A percentile compares a stretch with the other conserved stretches of the same genome.
These are phyloP conservation scores for Cyathus striatus DNA, from an alignment of 768 basidiomycete species.

Conservation along the genomic window DNA sequence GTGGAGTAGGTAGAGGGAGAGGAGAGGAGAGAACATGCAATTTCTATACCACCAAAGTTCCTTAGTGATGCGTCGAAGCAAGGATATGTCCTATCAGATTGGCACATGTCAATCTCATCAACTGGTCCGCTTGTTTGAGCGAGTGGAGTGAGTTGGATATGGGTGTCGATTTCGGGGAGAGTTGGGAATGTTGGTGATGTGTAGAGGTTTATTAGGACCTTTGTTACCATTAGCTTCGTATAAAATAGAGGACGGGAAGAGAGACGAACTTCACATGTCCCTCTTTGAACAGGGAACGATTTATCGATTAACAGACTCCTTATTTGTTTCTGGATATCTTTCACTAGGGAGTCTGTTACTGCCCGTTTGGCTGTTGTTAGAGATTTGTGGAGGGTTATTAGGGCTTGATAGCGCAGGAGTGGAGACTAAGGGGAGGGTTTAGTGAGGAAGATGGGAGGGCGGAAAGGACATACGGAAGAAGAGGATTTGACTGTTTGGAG, in stretches of 20 bases:
- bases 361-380: conserved; percentile 79
- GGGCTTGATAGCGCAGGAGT: conserved; percentile 76
- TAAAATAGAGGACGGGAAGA: too few relatives aligned
- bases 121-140: conserved; percentile 79
- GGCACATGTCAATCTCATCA: conserved; percentile 75
- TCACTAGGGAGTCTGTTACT: conserved; percentile 69
- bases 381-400: conserved; percentile 74
- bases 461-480: conserved; percentile 41
- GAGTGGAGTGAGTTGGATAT: conserved; percentile 62
- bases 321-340: conserved; percentile 84
- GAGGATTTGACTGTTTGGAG: conserved; percentile 72
- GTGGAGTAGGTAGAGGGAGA: too few relatives aligned
- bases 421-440: conserved; percentile 49
- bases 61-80: conserved; percentile 83
- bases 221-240: too few relatives aligned
- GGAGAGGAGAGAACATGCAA: too few relatives aligned
- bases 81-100: conserved; percentile 82
- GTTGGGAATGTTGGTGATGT: conserved; percentile 46
- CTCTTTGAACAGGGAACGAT: conserved; percentile 80
- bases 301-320: conserved; percentile 74
- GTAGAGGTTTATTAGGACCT: conserved; percentile 51
- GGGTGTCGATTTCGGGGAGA: conserved; percentile 73
- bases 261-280: conserved; percentile 71
- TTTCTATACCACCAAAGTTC: too few relatives aligned
- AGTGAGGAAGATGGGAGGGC: neutral